Conservation (phyloP, 202 grass and related monocot genomes). For the Dendrocalamus latiflorus region DNA sequence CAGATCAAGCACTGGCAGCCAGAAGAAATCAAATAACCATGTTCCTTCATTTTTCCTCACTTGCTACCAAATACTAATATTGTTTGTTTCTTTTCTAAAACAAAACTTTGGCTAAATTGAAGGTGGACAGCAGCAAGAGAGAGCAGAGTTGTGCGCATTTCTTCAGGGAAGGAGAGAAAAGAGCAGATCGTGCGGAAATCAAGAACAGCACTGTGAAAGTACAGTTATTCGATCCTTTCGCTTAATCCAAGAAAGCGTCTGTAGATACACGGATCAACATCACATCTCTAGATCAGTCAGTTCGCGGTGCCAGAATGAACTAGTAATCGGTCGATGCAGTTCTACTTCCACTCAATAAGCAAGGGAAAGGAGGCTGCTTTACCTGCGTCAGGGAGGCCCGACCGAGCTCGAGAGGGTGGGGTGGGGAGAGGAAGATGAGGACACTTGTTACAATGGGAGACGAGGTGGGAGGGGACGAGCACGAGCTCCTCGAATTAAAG, state of each 20-base stretch:
- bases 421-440: not conserved
- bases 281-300: not conserved
- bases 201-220: not conserved
- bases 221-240: not conserved
- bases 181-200: not conserved
- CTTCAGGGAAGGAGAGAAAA: not conserved
- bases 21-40: not conserved
- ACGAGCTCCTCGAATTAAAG: constrained; percentile 31
- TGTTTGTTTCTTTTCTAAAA: not conserved
- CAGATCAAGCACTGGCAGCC: not conserved
- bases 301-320: not conserved
- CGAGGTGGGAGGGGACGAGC: not conserved
- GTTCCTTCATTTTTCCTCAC: not conserved
- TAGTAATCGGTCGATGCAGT: not conserved
- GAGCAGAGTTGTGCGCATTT: not conserved
- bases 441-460: constrained; percentile 29
- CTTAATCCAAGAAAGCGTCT: not conserved
- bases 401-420: not conserved
- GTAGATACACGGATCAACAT: not conserved
- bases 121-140: not conserved
- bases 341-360: not conserved
- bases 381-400: constrained; percentile 31
- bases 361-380: not conserved
- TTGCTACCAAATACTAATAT: no score
- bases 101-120: not conserved